Conservation (phyloP, 192 early-diverging fungal species). For the Coemansia sp. region DNA sequence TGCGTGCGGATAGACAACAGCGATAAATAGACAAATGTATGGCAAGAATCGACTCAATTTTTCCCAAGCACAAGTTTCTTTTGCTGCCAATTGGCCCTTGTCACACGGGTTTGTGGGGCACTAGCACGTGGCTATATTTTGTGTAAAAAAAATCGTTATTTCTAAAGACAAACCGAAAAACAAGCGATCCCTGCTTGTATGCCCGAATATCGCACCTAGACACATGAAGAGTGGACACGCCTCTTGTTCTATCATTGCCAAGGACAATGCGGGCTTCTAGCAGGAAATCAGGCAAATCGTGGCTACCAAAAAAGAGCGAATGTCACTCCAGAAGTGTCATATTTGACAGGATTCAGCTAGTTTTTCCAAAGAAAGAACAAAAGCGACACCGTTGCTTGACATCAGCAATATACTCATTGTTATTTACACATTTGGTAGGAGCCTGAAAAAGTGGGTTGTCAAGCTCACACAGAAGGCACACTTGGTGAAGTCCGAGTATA, state of each 20-base stretch:
- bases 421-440: not conserved
- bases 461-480: not conserved
- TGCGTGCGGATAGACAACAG: not conserved
- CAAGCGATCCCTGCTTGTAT: not conserved
- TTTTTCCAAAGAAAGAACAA: conserved; percentile 6
- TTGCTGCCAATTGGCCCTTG: not conserved
- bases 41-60: not conserved
- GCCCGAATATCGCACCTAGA: not conserved
- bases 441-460: not conserved
- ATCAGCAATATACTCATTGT: not conserved
- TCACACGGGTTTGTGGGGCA: conserved; percentile 20
- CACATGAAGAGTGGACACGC: not conserved
- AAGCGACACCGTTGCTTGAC: not conserved
- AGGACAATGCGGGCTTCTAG: not conserved
- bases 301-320: not conserved
- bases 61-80: not conserved
- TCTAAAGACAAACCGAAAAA: not conserved
- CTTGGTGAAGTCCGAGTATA: not conserved
- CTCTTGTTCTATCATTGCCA: not conserved
- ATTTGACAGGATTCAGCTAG: not conserved
- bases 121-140: conserved; percentile 12
- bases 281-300: not conserved
- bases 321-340: not conserved
- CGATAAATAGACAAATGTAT: not conserved
- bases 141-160: not conserved